phyloP scores from a whole-genome alignment of 129 eudicot species.

The Scalesia atractyloides region DNA sequence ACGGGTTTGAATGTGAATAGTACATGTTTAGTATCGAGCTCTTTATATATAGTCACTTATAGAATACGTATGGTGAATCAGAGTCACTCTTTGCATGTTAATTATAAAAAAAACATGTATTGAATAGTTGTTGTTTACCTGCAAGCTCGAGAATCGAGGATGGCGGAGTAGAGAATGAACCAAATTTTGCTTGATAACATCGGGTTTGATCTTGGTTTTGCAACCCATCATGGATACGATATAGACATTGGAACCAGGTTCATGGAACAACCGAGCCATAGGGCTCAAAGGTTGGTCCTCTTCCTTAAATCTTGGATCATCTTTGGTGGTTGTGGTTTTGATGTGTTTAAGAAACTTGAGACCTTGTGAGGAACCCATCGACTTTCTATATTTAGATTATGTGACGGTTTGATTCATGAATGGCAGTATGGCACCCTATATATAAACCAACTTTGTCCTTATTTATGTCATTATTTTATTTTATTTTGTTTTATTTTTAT shows the following conservation, averaged over 20 bases:
- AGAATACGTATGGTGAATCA: too few species aligned
- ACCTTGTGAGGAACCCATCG: constrained; percentile 28
- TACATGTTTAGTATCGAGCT: too few species aligned
- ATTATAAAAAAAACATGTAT: too few species aligned
- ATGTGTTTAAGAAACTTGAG: constrained; percentile 24
- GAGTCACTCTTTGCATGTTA: too few species aligned
- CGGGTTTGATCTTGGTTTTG: constrained; percentile 39
- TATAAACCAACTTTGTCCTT: constrained; percentile 17
- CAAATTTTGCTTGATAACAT: constrained; percentile 39
- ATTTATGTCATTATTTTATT: neutral
- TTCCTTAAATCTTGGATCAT: constrained; percentile 22
- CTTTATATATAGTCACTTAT: too few species aligned
- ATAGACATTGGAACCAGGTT: constrained; percentile 49
- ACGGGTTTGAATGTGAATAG: too few species aligned
- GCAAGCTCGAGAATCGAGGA: constrained; percentile 54
- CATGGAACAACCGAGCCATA: constrained; percentile 48
- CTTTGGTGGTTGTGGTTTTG: constrained; percentile 30
- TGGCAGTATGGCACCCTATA: constrained; percentile 20
- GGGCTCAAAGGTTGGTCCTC: constrained; percentile 42
- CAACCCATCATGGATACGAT: constrained; percentile 43
- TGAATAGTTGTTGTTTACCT: constrained; percentile 29
- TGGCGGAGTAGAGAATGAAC: constrained; percentile 38
- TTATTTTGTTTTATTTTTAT: neutral
- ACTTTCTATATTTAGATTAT: neutral
- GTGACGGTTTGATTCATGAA: too few species aligned